Evolutionary conservation across 768 basidiomycete genomes (phyloP).

Genomic region (Lactarius indigo): DNA sequence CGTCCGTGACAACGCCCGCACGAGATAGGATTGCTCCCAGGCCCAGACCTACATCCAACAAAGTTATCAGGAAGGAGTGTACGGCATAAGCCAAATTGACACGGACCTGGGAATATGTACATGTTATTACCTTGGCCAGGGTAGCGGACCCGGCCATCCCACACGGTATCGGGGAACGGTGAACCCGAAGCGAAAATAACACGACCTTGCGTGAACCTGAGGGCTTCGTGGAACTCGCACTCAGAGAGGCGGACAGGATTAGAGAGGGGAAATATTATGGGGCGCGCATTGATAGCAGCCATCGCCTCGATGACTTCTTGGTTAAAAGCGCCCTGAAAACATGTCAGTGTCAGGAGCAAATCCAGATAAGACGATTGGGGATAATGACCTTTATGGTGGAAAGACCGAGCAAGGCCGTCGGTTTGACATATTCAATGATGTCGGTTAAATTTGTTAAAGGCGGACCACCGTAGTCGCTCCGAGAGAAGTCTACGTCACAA

Average conservation of each 20-base stretch:
- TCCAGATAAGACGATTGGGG: neutral
- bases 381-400: constrained; percentile 66
- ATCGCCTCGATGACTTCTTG: constrained; percentile 68
- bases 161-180: constrained; percentile 68
- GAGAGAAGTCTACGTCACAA: constrained; percentile 64
- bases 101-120: constrained; percentile 72
- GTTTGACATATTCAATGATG: constrained; percentile 76
- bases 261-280: constrained; percentile 90
- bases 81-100: neutral
- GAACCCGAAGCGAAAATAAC: constrained; percentile 88
- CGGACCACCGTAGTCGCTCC: constrained; percentile 72
- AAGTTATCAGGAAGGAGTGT: constrained; percentile 6
- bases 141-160: constrained; percentile 53
- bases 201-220: constrained; percentile 64
- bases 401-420: constrained; percentile 85
- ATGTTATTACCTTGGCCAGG: constrained; percentile 96
- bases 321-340: constrained; percentile 63
- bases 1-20: constrained; percentile 68
- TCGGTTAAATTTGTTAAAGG: constrained; percentile 73
- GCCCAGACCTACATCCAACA: constrained; percentile 53
- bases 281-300: constrained; percentile 73
- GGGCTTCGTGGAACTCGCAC: constrained; percentile 74
- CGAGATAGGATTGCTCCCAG: constrained; percentile 71
- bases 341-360: neutral
- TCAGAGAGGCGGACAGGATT: constrained; percentile 85